A percentile compares a stretch with the other conserved stretches of the same genome.
phyloP scores from a whole-genome alignment of 345 rosid genomes.

The Acer negundo region DNA sequence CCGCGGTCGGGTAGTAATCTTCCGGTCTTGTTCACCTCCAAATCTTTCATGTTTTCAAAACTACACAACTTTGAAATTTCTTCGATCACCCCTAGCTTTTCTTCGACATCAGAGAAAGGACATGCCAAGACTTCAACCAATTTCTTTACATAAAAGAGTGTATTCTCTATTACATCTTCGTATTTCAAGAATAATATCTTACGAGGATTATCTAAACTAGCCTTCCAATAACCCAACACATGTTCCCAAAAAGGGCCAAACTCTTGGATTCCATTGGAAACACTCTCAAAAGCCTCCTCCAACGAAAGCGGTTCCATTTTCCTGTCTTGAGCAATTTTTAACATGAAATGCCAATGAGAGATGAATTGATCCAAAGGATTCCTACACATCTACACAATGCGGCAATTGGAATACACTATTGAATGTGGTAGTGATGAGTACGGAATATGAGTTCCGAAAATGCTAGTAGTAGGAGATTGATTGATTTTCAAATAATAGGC shows the following conservation, averaged over 20 bases:
- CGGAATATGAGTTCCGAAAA: constrained; percentile 27
- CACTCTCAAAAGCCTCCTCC: constrained; percentile 25
- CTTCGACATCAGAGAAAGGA: constrained; percentile 28
- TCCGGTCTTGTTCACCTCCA: constrained; percentile 39
- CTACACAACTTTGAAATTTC: constrained; percentile 38
- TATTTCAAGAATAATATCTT: constrained; percentile 31
- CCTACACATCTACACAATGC: constrained; percentile 34
- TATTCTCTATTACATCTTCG: constrained; percentile 29
- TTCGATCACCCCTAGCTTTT: constrained; percentile 21
- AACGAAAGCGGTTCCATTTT: neutral
- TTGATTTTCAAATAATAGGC: neutral
- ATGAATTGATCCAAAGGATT: constrained; percentile 28
- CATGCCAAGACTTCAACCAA: constrained; percentile 35
- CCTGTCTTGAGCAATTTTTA: neutral
- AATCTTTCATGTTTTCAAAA: constrained; percentile 38
- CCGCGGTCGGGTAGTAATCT: constrained; percentile 26
- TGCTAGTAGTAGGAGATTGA: neutral
- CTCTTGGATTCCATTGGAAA: constrained; percentile 22
- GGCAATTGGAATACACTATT: constrained; percentile 16
- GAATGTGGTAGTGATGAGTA: constrained; percentile 16
- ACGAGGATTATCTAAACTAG: constrained; percentile 20
- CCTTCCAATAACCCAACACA: constrained; percentile 21
- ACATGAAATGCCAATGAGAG: constrained; percentile 26
- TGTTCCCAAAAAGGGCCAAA: constrained; percentile 33
- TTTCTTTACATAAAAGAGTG: constrained; percentile 16